phyloP scores from a whole-genome alignment of 169 alveolate species.

The Amoebophrya sp. region DNA sequence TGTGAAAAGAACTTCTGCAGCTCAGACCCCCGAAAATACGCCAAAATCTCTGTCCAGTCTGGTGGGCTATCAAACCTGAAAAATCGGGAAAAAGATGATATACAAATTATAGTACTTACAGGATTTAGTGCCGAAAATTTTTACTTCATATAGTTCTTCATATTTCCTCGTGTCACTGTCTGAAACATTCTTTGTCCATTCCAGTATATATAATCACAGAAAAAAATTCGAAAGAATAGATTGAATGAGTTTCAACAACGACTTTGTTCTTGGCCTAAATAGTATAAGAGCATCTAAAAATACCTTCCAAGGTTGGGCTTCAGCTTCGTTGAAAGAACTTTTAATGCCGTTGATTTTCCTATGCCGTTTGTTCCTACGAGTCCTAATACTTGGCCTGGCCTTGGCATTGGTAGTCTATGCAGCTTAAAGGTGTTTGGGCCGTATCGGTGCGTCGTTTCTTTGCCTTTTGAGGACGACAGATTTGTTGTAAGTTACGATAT shows the following conservation, averaged over 20 bases:
- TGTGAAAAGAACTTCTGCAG: conserved; percentile 91
- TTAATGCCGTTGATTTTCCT: conserved; percentile 98
- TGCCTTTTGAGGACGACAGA: conserved; percentile 29
- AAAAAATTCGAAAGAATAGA: too few species aligned
- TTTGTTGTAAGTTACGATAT: neutral
- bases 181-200: neutral
- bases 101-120: too few species aligned
- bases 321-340: conserved; percentile 88
- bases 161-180: neutral
- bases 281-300: conserved; percentile 34
- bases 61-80: conserved; percentile 84
- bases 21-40: conserved; percentile 93
- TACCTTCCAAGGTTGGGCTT: conserved; percentile 95
- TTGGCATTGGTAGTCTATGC: conserved; percentile 97
- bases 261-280: neutral
- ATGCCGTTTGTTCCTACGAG: conserved; percentile 86
- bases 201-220: too few species aligned
- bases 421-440: conserved; percentile 97
- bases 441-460: conserved; percentile 86
- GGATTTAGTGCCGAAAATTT: too few species aligned
- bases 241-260: neutral
- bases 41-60: conserved; percentile 91
- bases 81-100: too few species aligned
- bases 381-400: conserved; percentile 91
- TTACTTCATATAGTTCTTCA: too few species aligned